Conservation (phyloP, 306 rosid species). For the Citrullus mucosospermus region DNA sequence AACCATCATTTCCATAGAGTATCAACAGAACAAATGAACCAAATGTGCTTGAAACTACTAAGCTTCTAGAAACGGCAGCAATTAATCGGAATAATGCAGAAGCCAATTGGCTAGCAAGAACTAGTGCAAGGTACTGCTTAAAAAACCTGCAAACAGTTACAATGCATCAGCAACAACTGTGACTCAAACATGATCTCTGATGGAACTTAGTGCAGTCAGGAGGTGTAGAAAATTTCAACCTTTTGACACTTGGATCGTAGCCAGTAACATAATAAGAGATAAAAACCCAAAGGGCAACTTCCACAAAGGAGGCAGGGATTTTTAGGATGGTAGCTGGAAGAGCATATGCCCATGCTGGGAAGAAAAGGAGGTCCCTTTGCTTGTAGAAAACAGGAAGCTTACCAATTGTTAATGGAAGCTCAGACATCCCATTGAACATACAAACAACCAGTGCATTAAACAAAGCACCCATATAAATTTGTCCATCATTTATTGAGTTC, state of each 20-base stretch:
- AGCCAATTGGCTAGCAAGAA: slow-evolving; percentile 41
- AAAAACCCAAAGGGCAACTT: slow-evolving; percentile 41
- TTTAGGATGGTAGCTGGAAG: slow-evolving; percentile 42
- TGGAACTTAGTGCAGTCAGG: not conserved
- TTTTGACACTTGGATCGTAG: slow-evolving; percentile 35
- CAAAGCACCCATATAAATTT: slow-evolving; percentile 32
- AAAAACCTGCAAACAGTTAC: slow-evolving; percentile 30
- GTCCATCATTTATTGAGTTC: slow-evolving; percentile 29
- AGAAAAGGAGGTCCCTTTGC: slow-evolving; percentile 47
- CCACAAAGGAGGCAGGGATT: slow-evolving; percentile 28
- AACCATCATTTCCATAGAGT: slow-evolving; percentile 43
- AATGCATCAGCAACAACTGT: not conserved
- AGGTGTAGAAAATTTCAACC: slow-evolving; percentile 18
- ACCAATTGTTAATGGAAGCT: slow-evolving; percentile 31
- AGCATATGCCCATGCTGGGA: slow-evolving; percentile 53
- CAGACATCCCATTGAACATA: slow-evolving; percentile 43
- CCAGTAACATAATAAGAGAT: slow-evolving; percentile 43
- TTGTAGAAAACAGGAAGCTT: slow-evolving; percentile 54
- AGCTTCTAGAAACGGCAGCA: slow-evolving; percentile 32
- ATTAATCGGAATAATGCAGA: slow-evolving; percentile 40
- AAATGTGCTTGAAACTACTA: slow-evolving; percentile 38
- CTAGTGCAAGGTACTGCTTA: slow-evolving; percentile 35
- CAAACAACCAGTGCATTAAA: slow-evolving; percentile 21
- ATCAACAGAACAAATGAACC: slow-evolving; percentile 40
- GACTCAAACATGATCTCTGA: not conserved